Conservation (phyloP, 75 land plant genomes). For the Pinus albicaulis region DNA sequence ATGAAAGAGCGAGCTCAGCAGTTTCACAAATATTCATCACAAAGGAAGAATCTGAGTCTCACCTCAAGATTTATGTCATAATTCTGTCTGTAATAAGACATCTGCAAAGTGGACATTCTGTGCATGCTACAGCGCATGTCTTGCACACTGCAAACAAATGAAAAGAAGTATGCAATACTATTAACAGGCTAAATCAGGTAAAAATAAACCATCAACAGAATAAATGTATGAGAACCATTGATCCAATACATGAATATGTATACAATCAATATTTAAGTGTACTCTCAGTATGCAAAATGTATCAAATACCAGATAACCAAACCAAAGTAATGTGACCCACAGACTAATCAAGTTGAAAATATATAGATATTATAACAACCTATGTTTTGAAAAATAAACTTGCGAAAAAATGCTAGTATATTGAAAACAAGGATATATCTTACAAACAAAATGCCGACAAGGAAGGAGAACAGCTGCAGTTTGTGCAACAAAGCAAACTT, state of each 20-base stretch:
- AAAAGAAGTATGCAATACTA: constrained; percentile 2
- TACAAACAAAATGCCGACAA: constrained; percentile 31
- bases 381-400: background rate
- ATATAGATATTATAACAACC: background rate
- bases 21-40: background rate
- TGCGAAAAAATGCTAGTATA: background rate
- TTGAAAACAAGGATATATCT: background rate
- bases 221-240: background rate
- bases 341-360: background rate
- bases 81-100: constrained; percentile 23
- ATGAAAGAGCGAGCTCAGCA: background rate
- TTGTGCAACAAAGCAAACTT: constrained; percentile 27
- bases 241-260: background rate
- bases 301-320: background rate
- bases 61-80: constrained; percentile 20
- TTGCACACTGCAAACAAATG: constrained; percentile 21
- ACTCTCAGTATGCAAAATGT: background rate
- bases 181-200: background rate
- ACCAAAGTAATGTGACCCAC: background rate
- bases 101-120: constrained; percentile 26
- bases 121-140: constrained; percentile 29
- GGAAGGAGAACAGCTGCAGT: constrained; percentile 30
- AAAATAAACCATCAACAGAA: background rate
- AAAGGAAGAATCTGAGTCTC: background rate
- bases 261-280: background rate